Conservation (phyloP, 352 stramenopile species). For the Globisporangium uncinulatum region DNA sequence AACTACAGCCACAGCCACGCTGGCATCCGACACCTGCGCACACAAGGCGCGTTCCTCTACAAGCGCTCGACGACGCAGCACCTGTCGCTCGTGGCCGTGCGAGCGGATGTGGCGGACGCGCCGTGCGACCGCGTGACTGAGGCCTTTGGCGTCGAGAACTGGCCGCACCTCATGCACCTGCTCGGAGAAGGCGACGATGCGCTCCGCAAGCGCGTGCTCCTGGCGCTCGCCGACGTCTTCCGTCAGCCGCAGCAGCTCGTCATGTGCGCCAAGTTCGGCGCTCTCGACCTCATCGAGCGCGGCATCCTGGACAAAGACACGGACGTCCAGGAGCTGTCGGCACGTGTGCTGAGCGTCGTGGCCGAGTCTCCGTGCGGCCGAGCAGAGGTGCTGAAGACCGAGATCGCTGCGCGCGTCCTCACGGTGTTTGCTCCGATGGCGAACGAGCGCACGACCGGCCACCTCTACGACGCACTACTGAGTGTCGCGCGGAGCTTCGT, state of each 20-base stretch:
- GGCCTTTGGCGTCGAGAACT: constrained; percentile 66
- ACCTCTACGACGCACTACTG: constrained; percentile 54
- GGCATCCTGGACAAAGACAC: constrained; percentile 21
- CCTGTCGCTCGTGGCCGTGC: constrained; percentile 46
- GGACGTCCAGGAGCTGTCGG: constrained; percentile 50
- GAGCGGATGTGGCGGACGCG: constrained; percentile 40
- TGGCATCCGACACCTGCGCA: no score
- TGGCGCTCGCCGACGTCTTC: constrained; percentile 42
- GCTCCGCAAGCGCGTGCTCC: constrained; percentile 45
- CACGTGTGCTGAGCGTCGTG: constrained; percentile 51
- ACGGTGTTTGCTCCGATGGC: constrained; percentile 30
- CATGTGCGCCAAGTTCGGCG: constrained; percentile 53
- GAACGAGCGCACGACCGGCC: constrained; percentile 22
- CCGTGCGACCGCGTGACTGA: constrained; percentile 60
- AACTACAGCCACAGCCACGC: no score
- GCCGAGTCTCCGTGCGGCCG: constrained; percentile 33
- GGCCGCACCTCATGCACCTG: constrained; percentile 54
- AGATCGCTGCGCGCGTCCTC: constrained; percentile 32
- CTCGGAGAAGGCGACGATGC: constrained; percentile 46
- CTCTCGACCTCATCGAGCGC: constrained; percentile 53
- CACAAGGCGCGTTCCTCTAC: constrained; percentile 54
- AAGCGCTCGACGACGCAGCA: constrained; percentile 60
- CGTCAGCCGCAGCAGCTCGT: constrained; percentile 54
- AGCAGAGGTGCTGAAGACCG: constrained; percentile 30
- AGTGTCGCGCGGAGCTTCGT: constrained; percentile 33